Percentiles rank a stretch among this genome's conserved stretches.
Evolutionary conservation across 441 rosid genomes (phyloP).

Genomic region (Arabidopsis lyrata): DNA sequence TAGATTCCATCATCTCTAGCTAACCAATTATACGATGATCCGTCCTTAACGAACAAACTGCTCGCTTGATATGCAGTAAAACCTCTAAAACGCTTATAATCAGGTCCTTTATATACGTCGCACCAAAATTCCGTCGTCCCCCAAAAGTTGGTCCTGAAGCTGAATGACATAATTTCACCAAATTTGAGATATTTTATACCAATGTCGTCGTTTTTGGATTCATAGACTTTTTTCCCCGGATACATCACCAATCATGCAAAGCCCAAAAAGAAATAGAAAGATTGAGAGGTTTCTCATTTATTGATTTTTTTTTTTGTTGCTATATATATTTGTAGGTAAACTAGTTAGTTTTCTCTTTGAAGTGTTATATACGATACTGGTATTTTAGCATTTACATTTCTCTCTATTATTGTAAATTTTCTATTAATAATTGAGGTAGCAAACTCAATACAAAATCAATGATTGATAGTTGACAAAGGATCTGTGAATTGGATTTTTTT

Average conservation of each 20-base stretch:
- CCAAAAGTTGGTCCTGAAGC: constrained; percentile 8
- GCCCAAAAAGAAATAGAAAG: background rate
- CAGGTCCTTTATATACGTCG: background rate
- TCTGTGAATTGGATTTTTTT: too few relatives aligned
- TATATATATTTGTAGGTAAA: background rate
- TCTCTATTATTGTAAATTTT: constrained; percentile 1
- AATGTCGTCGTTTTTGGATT: background rate
- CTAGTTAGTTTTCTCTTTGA: background rate
- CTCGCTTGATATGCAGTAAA: background rate
- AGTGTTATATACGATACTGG: background rate
- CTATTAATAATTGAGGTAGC: background rate
- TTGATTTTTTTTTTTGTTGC: background rate
- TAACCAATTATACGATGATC: background rate
- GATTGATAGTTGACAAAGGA: too few relatives aligned
- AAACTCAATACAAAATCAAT: too few relatives aligned
- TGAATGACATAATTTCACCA: background rate
- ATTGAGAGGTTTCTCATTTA: constrained; percentile 11
- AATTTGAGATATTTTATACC: background rate
- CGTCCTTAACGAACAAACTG: background rate
- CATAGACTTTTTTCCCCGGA: background rate
- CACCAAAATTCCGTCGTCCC: constrained; percentile 16
- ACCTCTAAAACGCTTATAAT: background rate
- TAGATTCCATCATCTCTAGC: too few relatives aligned
- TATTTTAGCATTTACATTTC: background rate
- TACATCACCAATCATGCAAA: constrained; percentile 30